Conservation (phyloP, 106 monocot genomes). For the Dendrobium officinale region DNA sequence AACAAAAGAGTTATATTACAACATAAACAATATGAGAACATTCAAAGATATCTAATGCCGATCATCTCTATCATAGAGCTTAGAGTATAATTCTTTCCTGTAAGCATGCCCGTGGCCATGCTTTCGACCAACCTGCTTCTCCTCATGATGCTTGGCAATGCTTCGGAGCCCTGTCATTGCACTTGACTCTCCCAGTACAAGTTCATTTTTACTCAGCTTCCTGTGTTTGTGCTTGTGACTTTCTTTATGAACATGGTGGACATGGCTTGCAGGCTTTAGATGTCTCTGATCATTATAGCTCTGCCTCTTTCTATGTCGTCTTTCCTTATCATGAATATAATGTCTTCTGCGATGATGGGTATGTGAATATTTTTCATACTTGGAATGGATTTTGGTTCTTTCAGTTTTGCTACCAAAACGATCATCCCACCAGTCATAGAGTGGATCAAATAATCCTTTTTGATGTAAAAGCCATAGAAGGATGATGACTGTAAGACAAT, state of each 20-base stretch:
- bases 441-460: conserved; percentile 81
- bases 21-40: background rate
- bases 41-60: background rate
- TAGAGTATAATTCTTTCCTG: too few relatives aligned
- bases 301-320: conserved; percentile 4
- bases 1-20: too few relatives aligned
- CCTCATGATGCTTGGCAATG: background rate
- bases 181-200: conserved; percentile 1
- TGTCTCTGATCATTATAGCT: conserved; percentile 13
- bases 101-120: background rate
- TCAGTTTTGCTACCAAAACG: conserved; percentile 8
- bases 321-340: background rate
- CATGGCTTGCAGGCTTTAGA: conserved; percentile 11
- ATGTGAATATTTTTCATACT: conserved; percentile 17
- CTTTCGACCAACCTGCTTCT: conserved; percentile 11
- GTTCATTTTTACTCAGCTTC: conserved; percentile 8
- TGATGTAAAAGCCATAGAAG: conserved; percentile 86
- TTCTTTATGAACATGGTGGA: conserved; percentile 19
- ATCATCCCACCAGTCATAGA: conserved; percentile 66
- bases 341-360: conserved; percentile 7
- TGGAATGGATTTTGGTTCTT: conserved; percentile 7
- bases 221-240: conserved; percentile 28
- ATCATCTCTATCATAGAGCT: conserved; percentile 1
- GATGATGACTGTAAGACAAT: conserved; percentile 32
- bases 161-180: background rate